Base-by-base conservation (phyloP, 176 grass and related monocot genomes). In the Elaeis guineensis region DNA sequence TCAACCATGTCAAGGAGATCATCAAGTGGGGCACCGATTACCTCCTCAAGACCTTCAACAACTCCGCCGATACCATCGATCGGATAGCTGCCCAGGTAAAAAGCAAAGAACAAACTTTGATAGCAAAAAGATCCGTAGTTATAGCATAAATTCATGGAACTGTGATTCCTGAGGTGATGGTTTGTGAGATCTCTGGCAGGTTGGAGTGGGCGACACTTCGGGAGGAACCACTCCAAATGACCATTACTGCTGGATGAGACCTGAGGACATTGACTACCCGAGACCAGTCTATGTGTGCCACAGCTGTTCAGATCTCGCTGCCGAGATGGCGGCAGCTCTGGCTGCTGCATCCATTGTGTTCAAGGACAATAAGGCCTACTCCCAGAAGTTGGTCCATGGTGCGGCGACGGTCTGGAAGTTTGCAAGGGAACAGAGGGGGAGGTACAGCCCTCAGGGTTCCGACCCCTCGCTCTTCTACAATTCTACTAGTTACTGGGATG, bases 21-120 rank as follows among this genome's bases (percentile, higher is more conserved):
- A 90, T 95, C 56, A 95, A 95, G 32, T 95, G 86, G 91, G 86
- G 86, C 0, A 60, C 70, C 15, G 86, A 90, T 49, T 95, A 95
- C 79, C 79, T 95, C 63, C 79, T 95, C 67, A 95, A 90, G 64
- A 95, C 91, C 50, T 95, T 95, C 75, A 95, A 95, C 74, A 84
- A 83, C 51, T 77, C 91, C 3, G 83, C 83, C 2, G 57, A 85
- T 66, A 79, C 69, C 18, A 95, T 95, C 59, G 86, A 95, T 39
- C 70, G 32, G 9, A 52, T 95, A 14, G 68, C 77, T 50, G 78
- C 69, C 0, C 91, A 95, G 86, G 91, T 95, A 75, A 82, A 54
- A 21, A 54, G 2, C 55, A 20, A 54, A 17, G 19, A 50, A 60
- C 14, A 19, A 67, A 22, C 56, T 52, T 66, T 50, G 35, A 12